phyloP scores from a whole-genome alignment of 1,284 basidiomycete genomes.

The Agroathelia rolfsii region DNA sequence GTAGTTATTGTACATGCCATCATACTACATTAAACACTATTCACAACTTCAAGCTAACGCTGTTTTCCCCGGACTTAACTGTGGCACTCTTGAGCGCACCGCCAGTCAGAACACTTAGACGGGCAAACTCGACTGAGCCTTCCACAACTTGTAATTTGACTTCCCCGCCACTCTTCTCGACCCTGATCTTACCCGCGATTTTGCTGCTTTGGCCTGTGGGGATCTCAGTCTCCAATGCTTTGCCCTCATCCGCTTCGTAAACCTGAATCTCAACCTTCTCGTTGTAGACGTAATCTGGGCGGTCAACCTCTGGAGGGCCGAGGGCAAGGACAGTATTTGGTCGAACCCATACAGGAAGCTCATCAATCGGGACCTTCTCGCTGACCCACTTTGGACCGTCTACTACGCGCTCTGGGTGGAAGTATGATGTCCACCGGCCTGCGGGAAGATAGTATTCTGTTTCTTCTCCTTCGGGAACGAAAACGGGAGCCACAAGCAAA shows the following conservation, averaged over 20 bases:
- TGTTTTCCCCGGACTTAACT: conserved; percentile 7
- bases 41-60: too few species aligned
- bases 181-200: conserved; percentile 19
- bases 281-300: conserved; percentile 42
- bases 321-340: conserved; percentile 35
- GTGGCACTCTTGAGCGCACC: conserved; percentile 7
- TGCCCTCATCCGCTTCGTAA: conserved; percentile 31
- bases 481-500: conserved; percentile 49
- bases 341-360: conserved; percentile 42
- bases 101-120: conserved; percentile 13
- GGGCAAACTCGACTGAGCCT: conserved; percentile 14
- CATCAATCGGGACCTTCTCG: conserved; percentile 30
- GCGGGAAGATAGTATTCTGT: conserved; percentile 45
- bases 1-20: too few species aligned
- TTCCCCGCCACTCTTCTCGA: conserved; percentile 14
- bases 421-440: conserved; percentile 42
- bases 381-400: conserved; percentile 28
- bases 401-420: conserved; percentile 23
- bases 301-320: conserved; percentile 28
- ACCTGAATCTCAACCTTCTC: conserved; percentile 30
- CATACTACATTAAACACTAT: too few species aligned
- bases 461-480: conserved; percentile 35
- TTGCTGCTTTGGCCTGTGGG: conserved; percentile 20
- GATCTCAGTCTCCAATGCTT: conserved; percentile 23
- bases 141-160: conserved; percentile 13